Base-by-base conservation (phyloP, 2,329 filamentous ascomycete species). In the Colletotrichum caudatum region DNA sequence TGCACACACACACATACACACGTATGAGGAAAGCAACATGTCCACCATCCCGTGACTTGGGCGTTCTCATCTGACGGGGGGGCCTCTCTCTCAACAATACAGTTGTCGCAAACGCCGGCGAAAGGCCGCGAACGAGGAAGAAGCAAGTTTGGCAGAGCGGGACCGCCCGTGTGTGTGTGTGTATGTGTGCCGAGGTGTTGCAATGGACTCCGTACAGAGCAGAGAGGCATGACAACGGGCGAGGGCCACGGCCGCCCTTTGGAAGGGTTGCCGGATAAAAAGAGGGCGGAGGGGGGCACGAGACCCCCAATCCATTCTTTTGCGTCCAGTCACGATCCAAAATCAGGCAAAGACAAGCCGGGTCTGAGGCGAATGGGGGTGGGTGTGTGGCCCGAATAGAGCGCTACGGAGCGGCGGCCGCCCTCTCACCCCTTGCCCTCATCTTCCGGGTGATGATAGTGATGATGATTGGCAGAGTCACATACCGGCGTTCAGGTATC, bases 331-430 rank as follows among this genome's bases (percentile, higher is more conserved):
- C 41, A 69, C 51, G 33, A 51, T 41, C n/a, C 41, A 16, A 41
- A 41, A 58, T 35, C 51, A 50, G 63, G 39, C 18, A 56, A 26
- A 63, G 67, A 58, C 68, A 61, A 68, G 71, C 61, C 54, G 37
- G 57, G 69, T 62, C 59, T 64, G 33, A 58, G 64, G 59, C 71
- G 54, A 41, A 41, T 8, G 3, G 12, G 26, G 6, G 26, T 2
- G 16, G 16, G 26, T 23, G 46, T 12, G 46, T 50, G 44, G 16
- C 56, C n/a, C 56, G 35, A 44, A 41, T n/a, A n/a, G n/a, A 39
- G 23, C 37, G n/a, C 23, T 23, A 8, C n/a, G 6, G 48, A 51
- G 48, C 48, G 48, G 48, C 48, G 48, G 48, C 48, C 12, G 48
- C 48, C n/a, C 48, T 16, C 23, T 20, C 20, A 18, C 41, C 4